Evolutionary conservation across 495 filamentous ascomycete genomes (phyloP), one percentile per base, ranked within the genome.

Genomic region (Glonium stellatum): DNA sequence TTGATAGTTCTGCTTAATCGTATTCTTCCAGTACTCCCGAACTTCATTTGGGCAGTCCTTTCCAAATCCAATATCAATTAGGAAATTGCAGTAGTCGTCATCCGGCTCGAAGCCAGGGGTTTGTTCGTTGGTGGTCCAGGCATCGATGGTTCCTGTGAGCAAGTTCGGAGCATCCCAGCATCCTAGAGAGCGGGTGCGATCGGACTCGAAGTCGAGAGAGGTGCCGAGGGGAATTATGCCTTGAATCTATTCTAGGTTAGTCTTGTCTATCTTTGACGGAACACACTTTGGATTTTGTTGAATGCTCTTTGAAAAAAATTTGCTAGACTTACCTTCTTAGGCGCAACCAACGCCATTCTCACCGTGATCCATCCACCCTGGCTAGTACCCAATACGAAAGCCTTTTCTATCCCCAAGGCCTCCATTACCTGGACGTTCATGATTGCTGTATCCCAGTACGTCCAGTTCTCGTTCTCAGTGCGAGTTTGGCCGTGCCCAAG

Each of bases 281-380:
- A 25, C 27, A 6, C 27, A 31, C 27, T 31, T 31, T 31, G 27
- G 6, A 31, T 31, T 31, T 6, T 31, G 3, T 31, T 6, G 6
- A 31, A 31, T 3, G 3, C 6, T 31, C 27, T 6, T 31, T 31
- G 3, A 6, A 31, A 31, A 31, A 31, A 2, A 2, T 31, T 31
- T 31, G 6, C 27, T 31, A 23, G 2, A 69, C 62, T 6, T 66
- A 81, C 78, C 75, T 69, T 82, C n/a, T 84, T 79, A 0, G 83
- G 84, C 6, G 76, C 76, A 46, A 62, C 10, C 11, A 62, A 47
- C 21, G 60, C 82, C 83, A 87, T 86, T 41, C 79, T 67, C 5
- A 75, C 72, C 0, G 77, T 78, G 11, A 87, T 78, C 80, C 80
- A 87, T 0, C 84, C 84, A 64, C 84, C 84, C 65, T 87, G 84